Evolutionary conservation across 2,329 filamentous ascomycete genomes (phyloP), one percentile per base, ranked within the genome.

Genomic region (Trichoderma semiorbis): DNA sequence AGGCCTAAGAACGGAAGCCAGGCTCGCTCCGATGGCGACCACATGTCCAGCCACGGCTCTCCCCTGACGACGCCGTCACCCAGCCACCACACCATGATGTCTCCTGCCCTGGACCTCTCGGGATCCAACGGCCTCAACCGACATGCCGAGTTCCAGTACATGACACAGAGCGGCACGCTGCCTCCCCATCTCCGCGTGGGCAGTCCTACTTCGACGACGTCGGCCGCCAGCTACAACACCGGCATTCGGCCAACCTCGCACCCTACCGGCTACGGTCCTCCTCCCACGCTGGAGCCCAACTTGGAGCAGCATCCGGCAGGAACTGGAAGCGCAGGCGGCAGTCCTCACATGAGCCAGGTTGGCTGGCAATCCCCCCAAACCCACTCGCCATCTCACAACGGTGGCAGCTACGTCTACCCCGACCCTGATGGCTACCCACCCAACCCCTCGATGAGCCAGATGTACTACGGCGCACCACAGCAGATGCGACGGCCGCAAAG

Each of bases 321-420:
- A 2, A 81, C 85, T 64, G 87, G 87, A 70, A 97, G 93, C 79
- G 91, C 89, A n/a, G 90, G 85, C 71, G 92, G 93, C 68, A 97
- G 94, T 80, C 95, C 95, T 65, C 95, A 98, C 81, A 93, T 97
- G 90, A 83, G 84, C 73, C 90, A 87, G 73, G 87, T 93, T 74
- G 92, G 93, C 69, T 98, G 95, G 95, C 92, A 94, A 75, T 97
- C 94, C 5, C 94, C 91, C 2, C 92, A 95, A 75, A 89, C 90
- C 74, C 87, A 88, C 36, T 90, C 94, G 75, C 90, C 92, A 11
- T 91, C 92, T 10, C 92, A 94, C 73, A 82, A 84, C 58, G 88
- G 87, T 58, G 89, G 88, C 64, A 86, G 85, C 74, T 95, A 94
- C 74, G 90, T 93, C 73, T 97, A 97, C 78, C 90, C 92, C 8